Conservation (phyloP, 495 filamentous ascomycete genomes). For the Penicillium roqueforti region DNA sequence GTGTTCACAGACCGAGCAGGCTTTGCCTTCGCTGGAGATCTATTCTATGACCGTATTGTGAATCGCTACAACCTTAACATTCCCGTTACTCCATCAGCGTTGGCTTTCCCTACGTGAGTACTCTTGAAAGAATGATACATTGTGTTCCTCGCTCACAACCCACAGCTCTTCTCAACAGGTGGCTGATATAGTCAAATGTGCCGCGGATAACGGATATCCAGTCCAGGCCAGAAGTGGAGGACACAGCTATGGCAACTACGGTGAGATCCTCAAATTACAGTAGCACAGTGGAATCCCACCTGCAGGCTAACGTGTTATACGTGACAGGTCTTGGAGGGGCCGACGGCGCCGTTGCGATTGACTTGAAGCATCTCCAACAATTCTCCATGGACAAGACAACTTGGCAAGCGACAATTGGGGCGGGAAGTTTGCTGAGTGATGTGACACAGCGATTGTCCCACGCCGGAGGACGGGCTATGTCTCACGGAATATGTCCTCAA, state of each 20-base stretch:
- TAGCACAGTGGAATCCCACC: background rate
- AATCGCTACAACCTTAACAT: background rate
- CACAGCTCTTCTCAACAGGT: background rate
- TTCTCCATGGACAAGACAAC: slow-evolving; percentile 48
- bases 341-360: slow-evolving; percentile 32
- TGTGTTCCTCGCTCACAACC: background rate
- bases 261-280: background rate
- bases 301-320: background rate
- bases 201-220: background rate
- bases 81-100: background rate
- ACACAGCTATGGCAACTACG: background rate
- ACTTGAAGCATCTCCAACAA: slow-evolving; percentile 32
- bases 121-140: background rate
- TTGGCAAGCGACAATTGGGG: slow-evolving; percentile 54
- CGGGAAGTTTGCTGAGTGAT: background rate
- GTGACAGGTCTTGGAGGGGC: background rate
- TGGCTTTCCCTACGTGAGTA: background rate
- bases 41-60: background rate
- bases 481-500: slow-evolving; percentile 34
- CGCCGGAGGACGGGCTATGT: slow-evolving; percentile 32
- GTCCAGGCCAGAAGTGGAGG: background rate
- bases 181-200: background rate
- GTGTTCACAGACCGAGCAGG: background rate
- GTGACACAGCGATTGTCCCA: slow-evolving; percentile 15
- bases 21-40: background rate